These are phyloP conservation scores for Daldinia grandis DNA, from an alignment of 495 filamentous ascomycete genomes.

Conservation along the genomic window DNA sequence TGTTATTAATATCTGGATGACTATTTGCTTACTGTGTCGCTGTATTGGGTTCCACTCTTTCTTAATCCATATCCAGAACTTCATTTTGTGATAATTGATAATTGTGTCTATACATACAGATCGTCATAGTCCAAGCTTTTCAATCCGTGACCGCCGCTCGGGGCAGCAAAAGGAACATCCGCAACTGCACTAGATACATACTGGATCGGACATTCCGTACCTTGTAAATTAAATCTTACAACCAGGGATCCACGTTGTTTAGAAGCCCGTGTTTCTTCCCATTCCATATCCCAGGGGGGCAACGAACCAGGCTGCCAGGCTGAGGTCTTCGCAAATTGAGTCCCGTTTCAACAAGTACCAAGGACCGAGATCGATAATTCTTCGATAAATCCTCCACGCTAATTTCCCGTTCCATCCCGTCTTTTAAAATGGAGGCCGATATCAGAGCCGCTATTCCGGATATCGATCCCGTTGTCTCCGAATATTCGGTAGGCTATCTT, in stretches of 20 bases:
- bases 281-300: conserved; percentile 23
- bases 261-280: conserved; percentile 8
- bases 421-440: conserved; percentile 81
- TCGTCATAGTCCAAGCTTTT: not conserved
- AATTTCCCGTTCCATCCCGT: conserved; percentile 7
- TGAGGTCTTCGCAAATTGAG: conserved; percentile 31
- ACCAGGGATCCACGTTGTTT: conserved; percentile 24
- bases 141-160: not conserved
- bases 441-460: conserved; percentile 86
- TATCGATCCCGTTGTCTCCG: conserved; percentile 87
- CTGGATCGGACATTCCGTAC: conserved; percentile 7
- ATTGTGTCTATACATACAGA: conserved; percentile 15
- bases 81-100: conserved; percentile 28
- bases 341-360: conserved; percentile 26
- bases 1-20: not conserved
- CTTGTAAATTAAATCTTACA: conserved; percentile 35
- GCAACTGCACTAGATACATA: not conserved
- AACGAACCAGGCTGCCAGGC: conserved; percentile 12
- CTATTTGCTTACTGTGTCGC: not conserved
- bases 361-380: conserved; percentile 1
- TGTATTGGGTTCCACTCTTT: conserved; percentile 21
- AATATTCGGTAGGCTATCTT: conserved; percentile 94
- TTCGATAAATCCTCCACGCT: not conserved
- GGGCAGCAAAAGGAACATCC: conserved; percentile 6
- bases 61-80: conserved; percentile 27